Evolutionary conservation across 1,284 basidiomycete genomes (phyloP).

Genomic region (Wolfiporia cocos): DNA sequence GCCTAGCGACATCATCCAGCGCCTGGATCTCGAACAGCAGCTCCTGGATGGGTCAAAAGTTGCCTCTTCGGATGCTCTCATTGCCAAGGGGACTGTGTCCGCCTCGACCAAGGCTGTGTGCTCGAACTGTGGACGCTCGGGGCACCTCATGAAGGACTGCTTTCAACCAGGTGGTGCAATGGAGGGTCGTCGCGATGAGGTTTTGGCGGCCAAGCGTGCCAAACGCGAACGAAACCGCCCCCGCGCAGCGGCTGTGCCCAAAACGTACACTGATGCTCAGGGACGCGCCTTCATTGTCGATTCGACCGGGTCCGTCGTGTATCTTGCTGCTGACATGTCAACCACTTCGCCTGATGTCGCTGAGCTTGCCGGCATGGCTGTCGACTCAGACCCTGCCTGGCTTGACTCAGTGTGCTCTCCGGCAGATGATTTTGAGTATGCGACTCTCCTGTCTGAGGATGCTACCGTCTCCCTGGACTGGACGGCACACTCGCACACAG

Average conservation of each 20-base stretch:
- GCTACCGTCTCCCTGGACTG: not conserved
- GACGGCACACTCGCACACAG: not conserved
- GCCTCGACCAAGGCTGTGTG: not conserved
- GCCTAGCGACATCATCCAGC: constrained; percentile 4
- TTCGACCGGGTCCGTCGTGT: not conserved
- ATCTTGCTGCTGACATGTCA: too few species aligned
- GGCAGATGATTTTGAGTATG: not conserved
- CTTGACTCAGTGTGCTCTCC: not conserved
- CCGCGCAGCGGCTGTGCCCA: not conserved
- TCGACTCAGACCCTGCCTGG: not conserved
- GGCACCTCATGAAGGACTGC: constrained; percentile 10
- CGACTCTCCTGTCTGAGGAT: not conserved
- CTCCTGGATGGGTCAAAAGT: not conserved
- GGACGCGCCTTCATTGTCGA: constrained; percentile 2
- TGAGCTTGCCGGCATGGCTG: constrained; percentile 1
- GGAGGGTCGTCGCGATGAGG: constrained; percentile 1
- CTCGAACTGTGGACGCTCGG: not conserved
- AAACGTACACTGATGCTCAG: not conserved
- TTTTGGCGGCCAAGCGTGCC: not conserved
- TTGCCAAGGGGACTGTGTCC: too few species aligned
- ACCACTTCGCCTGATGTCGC: not conserved
- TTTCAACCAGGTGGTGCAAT: constrained; percentile 5
- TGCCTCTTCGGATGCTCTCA: not conserved
- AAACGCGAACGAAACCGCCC: not conserved
- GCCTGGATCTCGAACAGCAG: constrained; percentile 8